Percentiles rank a stretch among this genome's conserved stretches.
Evolutionary conservation across 2,329 filamentous ascomycete species (phyloP).

Genomic region (Penicillium glabrum): DNA sequence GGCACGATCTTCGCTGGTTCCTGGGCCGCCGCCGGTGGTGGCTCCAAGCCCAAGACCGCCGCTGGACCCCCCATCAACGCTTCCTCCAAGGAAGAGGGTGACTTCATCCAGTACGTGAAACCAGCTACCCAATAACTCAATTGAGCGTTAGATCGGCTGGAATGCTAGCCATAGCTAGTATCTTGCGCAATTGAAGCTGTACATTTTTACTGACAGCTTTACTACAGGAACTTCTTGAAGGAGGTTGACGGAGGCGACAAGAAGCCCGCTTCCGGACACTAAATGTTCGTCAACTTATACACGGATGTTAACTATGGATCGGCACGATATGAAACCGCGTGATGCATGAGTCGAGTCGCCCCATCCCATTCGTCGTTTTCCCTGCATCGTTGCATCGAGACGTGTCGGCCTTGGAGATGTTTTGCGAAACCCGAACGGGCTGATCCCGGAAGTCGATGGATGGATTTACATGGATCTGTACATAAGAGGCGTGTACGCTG

Average conservation of each 20-base stretch:
- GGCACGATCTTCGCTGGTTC: conserved; percentile 50
- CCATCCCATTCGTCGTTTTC: conserved; percentile 12
- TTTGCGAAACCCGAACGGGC: conserved; percentile 10
- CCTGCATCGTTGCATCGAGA: conserved; percentile 10
- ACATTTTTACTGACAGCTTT: background rate
- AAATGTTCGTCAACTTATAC: conserved; percentile 15
- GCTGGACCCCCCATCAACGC: conserved; percentile 62
- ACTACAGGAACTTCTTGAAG: conserved; percentile 53
- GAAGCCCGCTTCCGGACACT: conserved; percentile 43
- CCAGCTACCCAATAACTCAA: background rate
- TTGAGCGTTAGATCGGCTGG: background rate
- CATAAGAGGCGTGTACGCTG: conserved; percentile 29
- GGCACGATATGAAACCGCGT: conserved; percentile 11
- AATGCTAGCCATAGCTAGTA: background rate
- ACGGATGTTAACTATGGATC: conserved; percentile 18
- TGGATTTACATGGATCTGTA: conserved; percentile 24
- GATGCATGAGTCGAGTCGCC: conserved; percentile 15
- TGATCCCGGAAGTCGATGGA: conserved; percentile 12
- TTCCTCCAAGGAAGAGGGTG: conserved; percentile 66
- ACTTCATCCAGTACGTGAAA: conserved; percentile 63
- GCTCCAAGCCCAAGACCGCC: conserved; percentile 33
- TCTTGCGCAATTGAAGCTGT: background rate
- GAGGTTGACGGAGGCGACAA: conserved; percentile 49
- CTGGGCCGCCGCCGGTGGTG: conserved; percentile 46
- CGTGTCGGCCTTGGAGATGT: conserved; percentile 9